These are phyloP conservation scores for Tremellales sp. DNA, from an alignment of 1,284 basidiomycete genomes.

Conservation along the genomic window DNA sequence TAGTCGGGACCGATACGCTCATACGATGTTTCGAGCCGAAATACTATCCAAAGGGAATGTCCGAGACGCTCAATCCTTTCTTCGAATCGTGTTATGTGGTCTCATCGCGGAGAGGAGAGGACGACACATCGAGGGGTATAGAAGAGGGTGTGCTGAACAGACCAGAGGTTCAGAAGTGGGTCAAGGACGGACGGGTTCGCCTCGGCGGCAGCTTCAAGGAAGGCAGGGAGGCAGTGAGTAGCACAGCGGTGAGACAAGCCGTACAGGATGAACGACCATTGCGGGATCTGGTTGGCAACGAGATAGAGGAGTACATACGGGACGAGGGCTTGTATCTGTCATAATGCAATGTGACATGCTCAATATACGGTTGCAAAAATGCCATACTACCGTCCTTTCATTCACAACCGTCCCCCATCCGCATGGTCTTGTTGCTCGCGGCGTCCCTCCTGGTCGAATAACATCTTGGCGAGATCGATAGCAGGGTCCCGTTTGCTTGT, in stretches of 20 bases:
- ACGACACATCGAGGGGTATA: slow-evolving; percentile 22
- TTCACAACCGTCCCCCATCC: too few relatives aligned
- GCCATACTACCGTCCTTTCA: too few relatives aligned
- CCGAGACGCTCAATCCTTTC: slow-evolving; percentile 30
- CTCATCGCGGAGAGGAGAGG: slow-evolving; percentile 59
- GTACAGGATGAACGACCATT: slow-evolving; percentile 49
- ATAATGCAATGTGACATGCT: not conserved
- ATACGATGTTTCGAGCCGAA: slow-evolving; percentile 73
- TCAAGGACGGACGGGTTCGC: slow-evolving; percentile 54
- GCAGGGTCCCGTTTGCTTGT: too few relatives aligned
- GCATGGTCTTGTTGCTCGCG: too few relatives aligned
- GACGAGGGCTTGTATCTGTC: slow-evolving; percentile 57
- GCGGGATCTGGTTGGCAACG: slow-evolving; percentile 50
- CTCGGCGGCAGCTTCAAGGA: slow-evolving; percentile 61
- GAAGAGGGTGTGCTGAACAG: slow-evolving; percentile 45
- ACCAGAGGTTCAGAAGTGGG: slow-evolving; percentile 52
- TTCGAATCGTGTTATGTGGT: slow-evolving; percentile 53
- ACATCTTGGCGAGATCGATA: not conserved
- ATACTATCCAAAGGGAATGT: slow-evolving; percentile 61
- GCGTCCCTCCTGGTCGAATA: too few relatives aligned
- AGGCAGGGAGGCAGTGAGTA: slow-evolving; percentile 60
- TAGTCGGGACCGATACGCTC: slow-evolving; percentile 85
- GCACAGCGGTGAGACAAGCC: slow-evolving; percentile 63
- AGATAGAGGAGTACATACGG: slow-evolving; percentile 55
- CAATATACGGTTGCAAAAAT: not conserved